phyloP scores from a whole-genome alignment of 1,284 basidiomycete species.

The Boletus nobilissimus region DNA sequence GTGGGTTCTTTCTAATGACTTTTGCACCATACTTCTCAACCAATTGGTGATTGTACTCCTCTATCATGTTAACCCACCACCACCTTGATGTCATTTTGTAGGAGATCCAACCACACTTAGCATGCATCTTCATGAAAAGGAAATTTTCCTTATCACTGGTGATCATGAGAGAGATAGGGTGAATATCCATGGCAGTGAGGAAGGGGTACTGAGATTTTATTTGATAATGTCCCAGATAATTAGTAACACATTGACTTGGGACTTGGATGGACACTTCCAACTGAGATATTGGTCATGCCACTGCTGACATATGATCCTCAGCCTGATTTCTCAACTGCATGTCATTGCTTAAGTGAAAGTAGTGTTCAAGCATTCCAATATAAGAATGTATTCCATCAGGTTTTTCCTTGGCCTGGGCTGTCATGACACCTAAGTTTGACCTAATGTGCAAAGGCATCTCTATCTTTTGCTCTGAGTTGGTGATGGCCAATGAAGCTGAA shows the following conservation, averaged over 20 bases:
- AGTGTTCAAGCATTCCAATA: too few species aligned
- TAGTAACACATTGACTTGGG: not conserved
- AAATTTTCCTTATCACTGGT: not conserved
- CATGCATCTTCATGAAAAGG: not conserved
- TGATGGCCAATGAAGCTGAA: too few species aligned
- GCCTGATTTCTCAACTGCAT: not conserved
- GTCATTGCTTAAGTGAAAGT: too few species aligned
- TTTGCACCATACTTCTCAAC: not conserved
- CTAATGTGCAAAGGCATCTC: too few species aligned
- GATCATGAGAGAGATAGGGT: not conserved
- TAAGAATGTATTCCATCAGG: too few species aligned
- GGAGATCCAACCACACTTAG: constrained; percentile 6
- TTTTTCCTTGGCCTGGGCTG: too few species aligned
- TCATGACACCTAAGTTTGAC: too few species aligned
- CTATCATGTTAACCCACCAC: not conserved
- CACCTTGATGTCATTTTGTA: constrained; percentile 6
- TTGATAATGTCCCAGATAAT: too few species aligned
- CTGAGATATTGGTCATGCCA: not conserved
- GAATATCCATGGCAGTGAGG: not conserved
- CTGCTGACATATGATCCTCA: not conserved
- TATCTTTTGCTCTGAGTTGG: too few species aligned
- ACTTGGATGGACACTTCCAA: not conserved
- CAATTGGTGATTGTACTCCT: not conserved
- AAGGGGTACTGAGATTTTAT: not conserved
- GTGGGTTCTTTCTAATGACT: not conserved